These are phyloP conservation scores for Mimosa bimucronata DNA, from an alignment of 306 rosid genomes.

Conservation along the genomic window DNA sequence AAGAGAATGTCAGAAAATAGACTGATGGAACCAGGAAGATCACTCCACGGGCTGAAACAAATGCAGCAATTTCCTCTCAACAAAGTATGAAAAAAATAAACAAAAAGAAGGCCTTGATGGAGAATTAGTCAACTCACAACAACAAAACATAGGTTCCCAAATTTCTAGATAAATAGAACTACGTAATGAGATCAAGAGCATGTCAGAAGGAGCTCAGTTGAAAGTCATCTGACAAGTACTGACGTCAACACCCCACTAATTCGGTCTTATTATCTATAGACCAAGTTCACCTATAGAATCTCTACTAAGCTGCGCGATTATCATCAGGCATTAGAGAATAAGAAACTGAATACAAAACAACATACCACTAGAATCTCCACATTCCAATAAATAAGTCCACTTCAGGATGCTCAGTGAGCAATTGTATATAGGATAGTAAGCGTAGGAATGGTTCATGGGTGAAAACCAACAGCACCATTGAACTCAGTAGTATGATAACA, in stretches of 20 bases:
- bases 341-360: neutral
- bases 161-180: neutral
- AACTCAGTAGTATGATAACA: neutral
- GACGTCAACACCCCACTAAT: neutral
- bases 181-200: neutral
- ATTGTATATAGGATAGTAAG: neutral
- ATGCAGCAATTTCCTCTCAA: slow-evolving; percentile 10
- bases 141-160: neutral
- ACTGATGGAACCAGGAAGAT: neutral
- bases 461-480: slow-evolving; percentile 7
- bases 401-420: neutral
- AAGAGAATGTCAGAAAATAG: neutral
- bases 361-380: neutral
- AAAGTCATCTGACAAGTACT: neutral
- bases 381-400: neutral
- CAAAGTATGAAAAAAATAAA: neutral
- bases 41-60: neutral
- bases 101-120: slow-evolving; percentile 1
- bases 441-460: neutral
- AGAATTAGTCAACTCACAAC: neutral
- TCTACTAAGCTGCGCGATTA: neutral
- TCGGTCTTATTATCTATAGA: neutral
- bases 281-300: neutral
- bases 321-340: neutral
- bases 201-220: neutral